Evolutionary conservation across 805 yeast species (phyloP).

Genomic region (Ogataea polymorpha): DNA sequence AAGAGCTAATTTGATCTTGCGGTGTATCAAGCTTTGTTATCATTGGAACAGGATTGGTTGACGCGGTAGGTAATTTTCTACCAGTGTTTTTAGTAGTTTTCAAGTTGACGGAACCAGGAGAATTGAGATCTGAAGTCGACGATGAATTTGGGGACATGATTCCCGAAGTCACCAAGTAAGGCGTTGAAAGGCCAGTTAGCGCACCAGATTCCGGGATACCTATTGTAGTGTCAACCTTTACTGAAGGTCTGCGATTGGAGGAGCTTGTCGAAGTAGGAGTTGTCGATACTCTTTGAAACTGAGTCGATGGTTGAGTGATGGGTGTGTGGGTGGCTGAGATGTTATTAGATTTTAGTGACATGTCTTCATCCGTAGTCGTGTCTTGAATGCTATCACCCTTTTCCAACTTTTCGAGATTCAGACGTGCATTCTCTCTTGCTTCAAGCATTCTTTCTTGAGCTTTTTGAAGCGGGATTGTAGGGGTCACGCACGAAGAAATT

Average conservation of each 20-base stretch:
- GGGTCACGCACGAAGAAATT: conserved; percentile 87
- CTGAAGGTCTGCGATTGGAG: conserved; percentile 24
- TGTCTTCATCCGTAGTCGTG: conserved; percentile 20
- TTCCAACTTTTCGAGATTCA: conserved; percentile 47
- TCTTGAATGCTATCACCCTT: conserved; percentile 26
- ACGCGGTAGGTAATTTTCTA: conserved; percentile 21
- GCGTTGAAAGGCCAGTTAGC: conserved; percentile 57
- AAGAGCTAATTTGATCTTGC: conserved; percentile 6
- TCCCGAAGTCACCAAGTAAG: conserved; percentile 65
- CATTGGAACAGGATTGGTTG: conserved; percentile 30
- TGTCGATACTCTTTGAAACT: conserved; percentile 23
- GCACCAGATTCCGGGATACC: conserved; percentile 25
- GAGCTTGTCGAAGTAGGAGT: conserved; percentile 32
- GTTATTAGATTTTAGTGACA: conserved; percentile 10
- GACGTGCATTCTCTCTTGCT: conserved; percentile 71
- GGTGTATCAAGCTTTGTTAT: conserved; percentile 29
- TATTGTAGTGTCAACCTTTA: conserved; percentile 38
- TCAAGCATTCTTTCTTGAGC: conserved; percentile 85
- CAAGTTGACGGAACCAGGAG: conserved; percentile 9
- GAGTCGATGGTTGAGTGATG: conserved; percentile 18
- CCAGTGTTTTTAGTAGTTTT: conserved; percentile 11
- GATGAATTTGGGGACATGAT: conserved; percentile 48
- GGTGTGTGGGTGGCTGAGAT: conserved; percentile 24
- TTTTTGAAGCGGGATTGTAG: conserved; percentile 83
- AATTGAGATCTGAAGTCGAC: conserved; percentile 14